Evolutionary conservation across 2,329 filamentous ascomycete genomes (phyloP).

Genomic region (Trichoderma aggressivum): DNA sequence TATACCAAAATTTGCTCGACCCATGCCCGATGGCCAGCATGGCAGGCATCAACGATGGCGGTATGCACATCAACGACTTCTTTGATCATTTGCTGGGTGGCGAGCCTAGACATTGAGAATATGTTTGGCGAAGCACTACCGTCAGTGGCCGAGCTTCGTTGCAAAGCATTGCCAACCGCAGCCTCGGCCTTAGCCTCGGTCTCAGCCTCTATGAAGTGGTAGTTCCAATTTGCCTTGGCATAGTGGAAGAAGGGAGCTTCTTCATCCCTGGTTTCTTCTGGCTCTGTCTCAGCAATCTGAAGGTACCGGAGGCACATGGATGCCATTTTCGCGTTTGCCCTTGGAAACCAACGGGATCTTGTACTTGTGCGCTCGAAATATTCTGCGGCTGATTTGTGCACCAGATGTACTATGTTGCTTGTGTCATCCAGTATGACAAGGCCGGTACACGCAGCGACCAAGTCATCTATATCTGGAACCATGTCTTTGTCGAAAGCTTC

Average conservation of each 20-base stretch:
- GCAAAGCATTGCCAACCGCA: accelerated
- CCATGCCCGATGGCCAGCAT: background rate
- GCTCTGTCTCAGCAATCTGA: background rate
- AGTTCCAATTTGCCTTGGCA: background rate
- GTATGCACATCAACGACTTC: background rate
- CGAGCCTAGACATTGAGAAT: background rate
- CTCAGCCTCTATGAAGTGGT: background rate
- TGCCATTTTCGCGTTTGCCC: background rate
- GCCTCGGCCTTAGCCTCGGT: accelerated
- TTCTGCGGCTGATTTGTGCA: background rate
- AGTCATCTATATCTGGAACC: background rate
- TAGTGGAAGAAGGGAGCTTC: background rate
- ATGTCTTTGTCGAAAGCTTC: background rate
- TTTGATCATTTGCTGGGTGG: background rate
- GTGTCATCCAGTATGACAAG: background rate
- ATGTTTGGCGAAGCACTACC: accelerated
- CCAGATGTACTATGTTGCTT: background rate
- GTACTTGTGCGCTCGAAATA: background rate
- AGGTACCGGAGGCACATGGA: background rate
- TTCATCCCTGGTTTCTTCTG: background rate
- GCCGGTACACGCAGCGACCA: background rate
- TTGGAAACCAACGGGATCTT: background rate
- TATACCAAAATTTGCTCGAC: background rate
- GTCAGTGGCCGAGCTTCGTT: background rate
- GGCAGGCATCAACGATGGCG: background rate